Evolutionary conservation across 2,329 filamentous ascomycete genomes (phyloP).

Genomic region (Davidsoniella eucalypti): DNA sequence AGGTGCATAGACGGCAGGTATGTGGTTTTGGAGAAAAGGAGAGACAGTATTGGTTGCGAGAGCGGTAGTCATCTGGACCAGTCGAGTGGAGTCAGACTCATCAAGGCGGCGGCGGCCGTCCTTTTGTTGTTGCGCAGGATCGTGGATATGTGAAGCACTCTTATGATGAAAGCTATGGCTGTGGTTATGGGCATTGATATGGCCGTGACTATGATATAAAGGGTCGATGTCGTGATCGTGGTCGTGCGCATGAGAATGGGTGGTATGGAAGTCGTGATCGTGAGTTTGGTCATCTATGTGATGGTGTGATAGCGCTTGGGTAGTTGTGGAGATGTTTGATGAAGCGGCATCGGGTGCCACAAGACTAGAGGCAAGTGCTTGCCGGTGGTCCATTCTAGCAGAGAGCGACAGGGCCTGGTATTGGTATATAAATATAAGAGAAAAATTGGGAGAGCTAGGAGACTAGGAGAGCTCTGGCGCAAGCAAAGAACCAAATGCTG

Average conservation of each 20-base stretch:
- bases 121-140: background rate
- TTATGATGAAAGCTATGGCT: background rate
- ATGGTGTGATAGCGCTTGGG: conserved; percentile 3
- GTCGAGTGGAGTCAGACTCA: conserved; percentile 19
- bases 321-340: background rate
- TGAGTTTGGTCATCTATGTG: background rate
- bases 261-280: background rate
- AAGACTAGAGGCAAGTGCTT: background rate
- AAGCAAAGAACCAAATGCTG: conserved; percentile 10
- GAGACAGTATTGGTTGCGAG: conserved; percentile 64
- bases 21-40: conserved; percentile 81
- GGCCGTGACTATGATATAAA: background rate
- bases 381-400: conserved; percentile 3
- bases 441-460: background rate
- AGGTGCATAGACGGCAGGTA: conserved; percentile 75
- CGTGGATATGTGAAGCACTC: background rate
- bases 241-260: background rate
- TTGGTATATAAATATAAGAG: background rate
- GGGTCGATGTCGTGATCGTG: background rate
- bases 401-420: background rate
- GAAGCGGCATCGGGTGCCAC: background rate
- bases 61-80: conserved; percentile 43
- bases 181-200: background rate
- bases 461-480: conserved; percentile 10
- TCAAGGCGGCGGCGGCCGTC: conserved; percentile 8